Percentiles rank a stretch among this genome's conserved stretches.
phyloP scores from a whole-genome alignment of 2,329 filamentous ascomycete genomes.

The Bipolaris sorokiniana region DNA sequence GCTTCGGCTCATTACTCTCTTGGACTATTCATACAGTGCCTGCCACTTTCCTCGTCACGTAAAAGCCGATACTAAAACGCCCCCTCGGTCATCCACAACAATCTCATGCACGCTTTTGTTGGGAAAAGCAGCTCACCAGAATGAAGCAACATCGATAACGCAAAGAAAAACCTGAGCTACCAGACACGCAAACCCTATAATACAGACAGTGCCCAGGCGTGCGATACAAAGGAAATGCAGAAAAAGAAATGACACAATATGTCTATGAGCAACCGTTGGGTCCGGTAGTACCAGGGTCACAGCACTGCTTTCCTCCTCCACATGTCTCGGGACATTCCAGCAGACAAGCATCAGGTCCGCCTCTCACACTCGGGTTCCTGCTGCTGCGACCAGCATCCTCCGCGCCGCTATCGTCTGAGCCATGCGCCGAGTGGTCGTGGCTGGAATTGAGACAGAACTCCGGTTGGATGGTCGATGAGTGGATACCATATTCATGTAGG shows the following conservation, averaged over 20 bases:
- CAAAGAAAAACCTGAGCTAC: neutral
- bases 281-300: conserved; percentile 43
- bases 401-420: conserved; percentile 39
- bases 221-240: conserved; percentile 2
- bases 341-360: conserved; percentile 47
- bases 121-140: neutral
- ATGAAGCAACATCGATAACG: neutral
- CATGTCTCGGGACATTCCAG: conserved; percentile 54
- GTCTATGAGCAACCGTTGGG: conserved; percentile 28
- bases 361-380: conserved; percentile 48
- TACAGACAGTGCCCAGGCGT: neutral
- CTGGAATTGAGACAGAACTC: conserved; percentile 67
- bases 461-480: conserved; percentile 96
- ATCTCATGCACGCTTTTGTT: neutral
- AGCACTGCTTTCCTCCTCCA: conserved; percentile 51
- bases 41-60: neutral
- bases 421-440: conserved; percentile 50
- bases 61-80: neutral
- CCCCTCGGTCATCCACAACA: neutral
- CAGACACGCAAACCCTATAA: neutral
- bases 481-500: conserved; percentile 93
- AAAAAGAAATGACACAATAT: neutral
- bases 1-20: neutral
- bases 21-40: too few relatives aligned
- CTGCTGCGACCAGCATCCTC: conserved; percentile 38